Percentiles rank a stretch among this genome's conserved stretches.
These are phyloP conservation scores for Esteya vermicola DNA, from an alignment of 2,329 filamentous ascomycete species.

Conservation along the genomic window DNA sequence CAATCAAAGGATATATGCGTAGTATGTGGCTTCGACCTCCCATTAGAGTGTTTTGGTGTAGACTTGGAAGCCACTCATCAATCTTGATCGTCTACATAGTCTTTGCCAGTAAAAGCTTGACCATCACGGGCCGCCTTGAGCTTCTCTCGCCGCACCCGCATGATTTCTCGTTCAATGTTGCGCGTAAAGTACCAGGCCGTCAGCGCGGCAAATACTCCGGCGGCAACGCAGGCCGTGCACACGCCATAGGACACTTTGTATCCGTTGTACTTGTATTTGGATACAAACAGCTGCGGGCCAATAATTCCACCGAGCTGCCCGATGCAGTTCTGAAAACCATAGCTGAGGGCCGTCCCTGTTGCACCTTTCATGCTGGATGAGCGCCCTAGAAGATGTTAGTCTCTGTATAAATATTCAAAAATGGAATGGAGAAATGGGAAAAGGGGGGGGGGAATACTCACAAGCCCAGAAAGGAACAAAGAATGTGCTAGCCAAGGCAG, in stretches of 20 bases:
- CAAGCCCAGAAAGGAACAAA: conserved; percentile 7
- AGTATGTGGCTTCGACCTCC: too few species aligned
- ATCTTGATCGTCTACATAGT: too few species aligned
- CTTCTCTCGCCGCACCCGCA: conserved; percentile 1
- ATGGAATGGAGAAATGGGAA: not conserved
- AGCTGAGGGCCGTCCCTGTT: conserved; percentile 5
- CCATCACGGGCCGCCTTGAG: too few species aligned
- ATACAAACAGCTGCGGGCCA: conserved; percentile 4
- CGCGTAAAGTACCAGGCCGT: conserved; percentile 5
- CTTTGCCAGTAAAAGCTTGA: not conserved
- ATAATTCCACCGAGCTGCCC: conserved; percentile 7
- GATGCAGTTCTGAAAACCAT: conserved; percentile 5
- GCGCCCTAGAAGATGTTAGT: conserved; percentile 1
- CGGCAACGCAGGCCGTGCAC: conserved; percentile 6
- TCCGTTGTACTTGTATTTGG: conserved; percentile 2
- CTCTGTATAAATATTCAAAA: not conserved
- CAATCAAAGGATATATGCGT: too few species aligned
- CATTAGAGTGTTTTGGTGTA: too few species aligned
- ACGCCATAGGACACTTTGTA: conserved; percentile 5
- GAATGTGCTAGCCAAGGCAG: conserved; percentile 1
- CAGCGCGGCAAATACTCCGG: conserved; percentile 4
- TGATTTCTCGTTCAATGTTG: conserved; percentile 3
- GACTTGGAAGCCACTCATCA: too few species aligned
- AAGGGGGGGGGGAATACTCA: too few species aligned
- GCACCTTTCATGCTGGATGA: conserved; percentile 5